phyloP scores from a whole-genome alignment of 108 stramenopile species.

The Pseudonitzschia delicatissima region DNA sequence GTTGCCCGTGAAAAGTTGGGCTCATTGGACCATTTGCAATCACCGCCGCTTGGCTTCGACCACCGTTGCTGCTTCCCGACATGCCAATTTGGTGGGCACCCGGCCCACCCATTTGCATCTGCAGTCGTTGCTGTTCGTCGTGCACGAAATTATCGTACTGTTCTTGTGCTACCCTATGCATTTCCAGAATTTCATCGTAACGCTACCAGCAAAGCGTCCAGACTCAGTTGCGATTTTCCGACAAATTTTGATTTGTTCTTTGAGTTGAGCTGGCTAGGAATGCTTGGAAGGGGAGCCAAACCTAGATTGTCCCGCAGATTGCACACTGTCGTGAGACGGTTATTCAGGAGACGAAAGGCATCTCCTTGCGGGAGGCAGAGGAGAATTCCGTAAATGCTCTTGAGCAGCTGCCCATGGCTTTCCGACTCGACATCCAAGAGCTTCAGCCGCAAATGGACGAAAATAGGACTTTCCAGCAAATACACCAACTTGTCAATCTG shows the following conservation, averaged over 20 bases:
- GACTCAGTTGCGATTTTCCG: constrained; percentile 13
- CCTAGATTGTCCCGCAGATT: constrained; percentile 86
- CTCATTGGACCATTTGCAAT: neutral
- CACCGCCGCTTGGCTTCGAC: neutral
- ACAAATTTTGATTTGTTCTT: neutral
- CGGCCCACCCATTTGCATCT: neutral
- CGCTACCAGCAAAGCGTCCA: constrained; percentile 40
- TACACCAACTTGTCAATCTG: constrained; percentile 98
- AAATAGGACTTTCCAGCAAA: constrained; percentile 96
- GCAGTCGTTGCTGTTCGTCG: constrained; percentile 10
- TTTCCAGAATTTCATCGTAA: constrained; percentile 46
- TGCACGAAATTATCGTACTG: constrained; percentile 11
- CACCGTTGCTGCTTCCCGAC: neutral
- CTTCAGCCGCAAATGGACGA: constrained; percentile 93
- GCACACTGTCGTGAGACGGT: constrained; percentile 83
- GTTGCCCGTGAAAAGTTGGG: neutral
- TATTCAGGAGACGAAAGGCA: constrained; percentile 85
- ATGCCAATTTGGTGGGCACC: neutral
- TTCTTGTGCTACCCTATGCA: constrained; percentile 34
- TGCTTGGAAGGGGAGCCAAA: constrained; percentile 30
- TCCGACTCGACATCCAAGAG: constrained; percentile 89
- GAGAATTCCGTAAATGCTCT: constrained; percentile 91
- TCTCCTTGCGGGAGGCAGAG: constrained; percentile 95
- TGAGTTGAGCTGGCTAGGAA: constrained; percentile 7
- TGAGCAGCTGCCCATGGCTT: constrained; percentile 85